phyloP scores from a whole-genome alignment of 2,329 filamentous ascomycete genomes.

The Nigrospora oryzae region DNA sequence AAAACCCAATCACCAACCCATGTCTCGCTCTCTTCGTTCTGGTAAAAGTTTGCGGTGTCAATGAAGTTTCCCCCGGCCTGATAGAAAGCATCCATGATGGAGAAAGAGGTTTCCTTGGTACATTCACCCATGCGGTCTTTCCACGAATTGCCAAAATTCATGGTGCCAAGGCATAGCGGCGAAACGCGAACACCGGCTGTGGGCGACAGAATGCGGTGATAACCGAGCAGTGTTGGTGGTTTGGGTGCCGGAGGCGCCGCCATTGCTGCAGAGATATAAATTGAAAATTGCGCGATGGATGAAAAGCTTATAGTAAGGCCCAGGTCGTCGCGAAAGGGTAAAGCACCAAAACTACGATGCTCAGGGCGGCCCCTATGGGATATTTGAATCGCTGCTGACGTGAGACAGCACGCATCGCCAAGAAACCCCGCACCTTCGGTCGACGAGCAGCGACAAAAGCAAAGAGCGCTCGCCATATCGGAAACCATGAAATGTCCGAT shows the following conservation, averaged over 20 bases:
- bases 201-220: slow-evolving; percentile 41
- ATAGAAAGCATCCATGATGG: slow-evolving; percentile 48
- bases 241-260: slow-evolving; percentile 6
- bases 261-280: too few relatives aligned
- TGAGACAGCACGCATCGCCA: too few relatives aligned
- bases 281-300: too few relatives aligned
- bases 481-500: too few relatives aligned
- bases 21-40: slow-evolving; percentile 46
- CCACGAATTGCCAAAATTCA: slow-evolving; percentile 42
- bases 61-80: slow-evolving; percentile 59
- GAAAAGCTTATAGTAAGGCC: too few relatives aligned
- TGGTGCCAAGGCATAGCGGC: slow-evolving; percentile 42
- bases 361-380: too few relatives aligned
- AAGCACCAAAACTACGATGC: too few relatives aligned
- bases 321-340: too few relatives aligned
- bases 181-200: slow-evolving; percentile 42
- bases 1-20: slow-evolving; percentile 53
- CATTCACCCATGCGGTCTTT: slow-evolving; percentile 36
- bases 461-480: too few relatives aligned
- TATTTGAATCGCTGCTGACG: too few relatives aligned
- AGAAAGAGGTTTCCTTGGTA: slow-evolving; percentile 44
- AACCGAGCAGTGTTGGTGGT: slow-evolving; percentile 40
- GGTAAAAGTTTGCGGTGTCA: slow-evolving; percentile 54
- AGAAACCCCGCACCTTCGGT: too few relatives aligned
- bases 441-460: too few relatives aligned